Evolutionary conservation across 2,329 filamentous ascomycete species (phyloP), one percentile per base, ranked within the genome.

Genomic region (Triangularia verruculosa): DNA sequence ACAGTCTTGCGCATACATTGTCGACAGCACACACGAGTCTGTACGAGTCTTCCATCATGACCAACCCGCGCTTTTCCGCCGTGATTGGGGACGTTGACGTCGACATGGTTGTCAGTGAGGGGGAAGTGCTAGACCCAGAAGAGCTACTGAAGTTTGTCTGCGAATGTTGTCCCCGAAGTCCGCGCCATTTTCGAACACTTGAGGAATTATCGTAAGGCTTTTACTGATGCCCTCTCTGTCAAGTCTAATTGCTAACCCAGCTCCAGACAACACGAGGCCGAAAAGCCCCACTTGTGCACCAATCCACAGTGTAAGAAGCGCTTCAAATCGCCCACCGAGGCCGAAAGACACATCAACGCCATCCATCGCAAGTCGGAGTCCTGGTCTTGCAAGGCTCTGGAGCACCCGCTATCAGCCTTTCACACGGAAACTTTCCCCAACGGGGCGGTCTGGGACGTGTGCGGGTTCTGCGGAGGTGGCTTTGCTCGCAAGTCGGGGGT

Each of bases 311-410:
- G 69, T 60, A 69, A 68, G 28, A 69, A 68, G 47, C 65, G 69
- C 3, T 70, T 70, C 64, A 70, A 70, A 24, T 61, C 56, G 12
- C 69, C 69, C 1, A 69, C 68, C 27, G 69, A 70, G 39, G 68
- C 68, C 22, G 69, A 70, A 43, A 62, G 69, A 7, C 69, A 70
- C 60, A 65, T 67, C 61, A 70, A 70, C 43, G 69, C 69, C 2
- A 66, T 70, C 52, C 69, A 70, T 39, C 62, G 70, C 54, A 70
- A 70, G 28, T 63, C 66, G 3, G 67, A 70, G 32, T 70, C 60
- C 8, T 70, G 69, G 69, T 68, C 69, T 0, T 70, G 69, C 60
- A 62, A 67, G 20, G 64, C 64, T 1, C 57, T 70, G 27, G 61
- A 61, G 15, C 54, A 69, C 25, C 62, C 67, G 2, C 59, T 69